phyloP scores from a whole-genome alignment of 495 filamentous ascomycete species.

The Achaetomiella virescens region DNA sequence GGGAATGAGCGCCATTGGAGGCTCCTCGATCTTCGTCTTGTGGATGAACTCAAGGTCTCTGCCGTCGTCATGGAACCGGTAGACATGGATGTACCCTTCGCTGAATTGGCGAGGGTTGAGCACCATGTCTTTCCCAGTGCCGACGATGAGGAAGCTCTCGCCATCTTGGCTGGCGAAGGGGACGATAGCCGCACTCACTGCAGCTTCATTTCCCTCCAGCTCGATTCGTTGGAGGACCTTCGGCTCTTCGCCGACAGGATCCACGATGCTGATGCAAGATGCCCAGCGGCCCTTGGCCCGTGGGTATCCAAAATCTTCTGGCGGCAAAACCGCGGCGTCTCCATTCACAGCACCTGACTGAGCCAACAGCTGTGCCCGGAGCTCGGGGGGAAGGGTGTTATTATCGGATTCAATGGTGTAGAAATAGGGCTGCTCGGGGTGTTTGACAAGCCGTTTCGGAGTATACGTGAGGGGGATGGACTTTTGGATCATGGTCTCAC shows the following conservation, averaged over 20 bases:
- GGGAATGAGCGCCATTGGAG: conserved; percentile 77
- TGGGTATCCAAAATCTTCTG: conserved; percentile 87
- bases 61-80: conserved; percentile 82
- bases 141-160: conserved; percentile 85
- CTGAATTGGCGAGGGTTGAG: conserved; percentile 62
- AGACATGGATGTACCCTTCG: conserved; percentile 85
- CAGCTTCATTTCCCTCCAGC: conserved; percentile 83
- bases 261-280: conserved; percentile 84
- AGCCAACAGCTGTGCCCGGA: conserved; percentile 60
- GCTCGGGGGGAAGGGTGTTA: conserved; percentile 73
- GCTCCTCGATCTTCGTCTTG: conserved; percentile 85
- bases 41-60: conserved; percentile 87
- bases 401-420: conserved; percentile 93
- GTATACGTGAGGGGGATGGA: conserved; percentile 86
- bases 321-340: conserved; percentile 60
- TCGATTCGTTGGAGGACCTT: conserved; percentile 68
- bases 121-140: conserved; percentile 84
- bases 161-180: conserved; percentile 82
- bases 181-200: conserved; percentile 76
- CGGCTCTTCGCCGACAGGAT: conserved; percentile 66
- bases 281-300: conserved; percentile 82
- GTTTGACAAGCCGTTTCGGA: conserved; percentile 76
- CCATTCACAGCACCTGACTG: conserved; percentile 63
- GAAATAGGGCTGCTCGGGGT: conserved; percentile 82
- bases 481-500: conserved; percentile 81